Evolutionary conservation across 1,139 yeast species (phyloP), one percentile per base, ranked within the genome.

Genomic region (Kodamaea sp.): DNA sequence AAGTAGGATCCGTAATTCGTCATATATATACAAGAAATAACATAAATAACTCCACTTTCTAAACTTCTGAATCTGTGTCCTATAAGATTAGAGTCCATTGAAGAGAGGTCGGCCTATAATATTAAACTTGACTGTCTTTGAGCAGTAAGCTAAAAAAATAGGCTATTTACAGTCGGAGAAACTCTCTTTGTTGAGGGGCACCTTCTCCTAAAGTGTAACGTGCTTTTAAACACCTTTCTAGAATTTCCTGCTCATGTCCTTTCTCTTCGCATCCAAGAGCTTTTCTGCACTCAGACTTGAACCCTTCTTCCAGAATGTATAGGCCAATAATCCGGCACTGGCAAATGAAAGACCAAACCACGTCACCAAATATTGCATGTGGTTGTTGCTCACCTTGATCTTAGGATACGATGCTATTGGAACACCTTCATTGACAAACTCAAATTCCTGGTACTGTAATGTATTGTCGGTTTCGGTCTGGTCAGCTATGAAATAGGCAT

Each of bases 271-370:
- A 21, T 58, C 69, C 24, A 70, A 53, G 11, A 68, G 50, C 50
- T 57, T 63, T 24, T 70, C 75, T 4, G 75, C 76, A 37, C 66
- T 53, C 39, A 53, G 51, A 37, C 51, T 57, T 33, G 57, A 58
- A 36, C 54, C 55, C 26, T 48, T 53, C 48, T 66, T 70, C 48
- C 53, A 49, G 38, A 66, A 49, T 22, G 55, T 51, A 46, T 64
- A 70, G 9, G 53, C 28, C 39, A 90, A 68, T 55, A 86, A 72
- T 22, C 81, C 77, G 0, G 89, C 53, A 29, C 95, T 83, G 24
- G 85, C 75, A 25, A 83, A 50, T 1, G 89, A 80, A 26, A 89
- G 74, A 0, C 95, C 96, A 57, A 87, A 92, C 99, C 99, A 92
- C 0, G 99, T 92, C 15, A 88, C 77, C 51, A 92, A 66, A 57